Percentiles rank a stretch among this genome's conserved stretches.
These are phyloP conservation scores for Platanthera guangdongensis DNA, from an alignment of 106 monocot species.

Conservation along the genomic window DNA sequence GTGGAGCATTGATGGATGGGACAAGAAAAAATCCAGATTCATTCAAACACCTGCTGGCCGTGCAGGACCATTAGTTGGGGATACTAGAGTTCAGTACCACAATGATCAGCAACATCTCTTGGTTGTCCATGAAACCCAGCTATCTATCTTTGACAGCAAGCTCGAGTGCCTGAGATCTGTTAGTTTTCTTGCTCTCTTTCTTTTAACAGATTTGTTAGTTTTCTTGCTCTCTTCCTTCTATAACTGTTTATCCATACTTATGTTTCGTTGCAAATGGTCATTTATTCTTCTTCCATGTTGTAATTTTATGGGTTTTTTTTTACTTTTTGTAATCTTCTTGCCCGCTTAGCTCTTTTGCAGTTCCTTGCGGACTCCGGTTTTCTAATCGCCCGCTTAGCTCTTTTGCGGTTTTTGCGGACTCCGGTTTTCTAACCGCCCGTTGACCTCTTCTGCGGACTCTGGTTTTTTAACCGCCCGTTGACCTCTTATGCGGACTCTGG, in stretches of 20 bases:
- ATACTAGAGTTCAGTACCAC: slow-evolving; percentile 93
- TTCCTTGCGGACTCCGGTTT: no score
- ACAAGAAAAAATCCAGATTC: slow-evolving; percentile 76
- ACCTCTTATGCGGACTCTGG: no score
- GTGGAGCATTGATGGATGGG: slow-evolving; percentile 99
- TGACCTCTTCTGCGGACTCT: no score
- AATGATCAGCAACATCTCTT: slow-evolving; percentile 91
- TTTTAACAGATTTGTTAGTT: slow-evolving; percentile 45
- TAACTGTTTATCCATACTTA: not conserved
- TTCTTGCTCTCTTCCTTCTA: not conserved
- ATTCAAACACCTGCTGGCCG: slow-evolving; percentile 69
- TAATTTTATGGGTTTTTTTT: not conserved
- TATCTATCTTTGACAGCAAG: slow-evolving; percentile 83
- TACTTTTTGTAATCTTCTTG: not conserved
- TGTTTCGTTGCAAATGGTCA: not conserved
- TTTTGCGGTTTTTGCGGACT: no score
- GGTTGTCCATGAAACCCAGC: slow-evolving; percentile 87
- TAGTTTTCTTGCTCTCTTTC: slow-evolving; percentile 17
- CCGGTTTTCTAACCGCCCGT: no score
- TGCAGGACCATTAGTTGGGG: slow-evolving; percentile 59
- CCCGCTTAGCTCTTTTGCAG: no score
- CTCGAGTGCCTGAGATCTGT: slow-evolving; percentile 80
- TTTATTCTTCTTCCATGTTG: not conserved
- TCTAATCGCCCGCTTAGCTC: no score
- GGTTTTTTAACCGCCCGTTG: no score